These are phyloP conservation scores for Elaeagnus macrophylla DNA, from an alignment of 306 rosid species.

Conservation along the genomic window DNA sequence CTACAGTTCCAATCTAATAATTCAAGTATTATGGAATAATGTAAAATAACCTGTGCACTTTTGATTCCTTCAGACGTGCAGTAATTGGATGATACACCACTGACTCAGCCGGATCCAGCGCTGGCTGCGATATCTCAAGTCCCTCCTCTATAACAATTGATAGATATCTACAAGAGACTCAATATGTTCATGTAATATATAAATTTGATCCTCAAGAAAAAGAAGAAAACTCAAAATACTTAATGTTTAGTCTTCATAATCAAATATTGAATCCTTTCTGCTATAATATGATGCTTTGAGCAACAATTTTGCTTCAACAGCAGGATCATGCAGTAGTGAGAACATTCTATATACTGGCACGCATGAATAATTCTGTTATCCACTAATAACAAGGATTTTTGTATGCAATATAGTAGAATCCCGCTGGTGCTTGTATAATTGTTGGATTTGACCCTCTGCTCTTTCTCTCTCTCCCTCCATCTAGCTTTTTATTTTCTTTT, in stretches of 20 bases:
- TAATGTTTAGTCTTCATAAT: background rate
- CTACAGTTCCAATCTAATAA: background rate
- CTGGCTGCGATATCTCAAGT: conserved; percentile 97
- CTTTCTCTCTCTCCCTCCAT: too few species aligned
- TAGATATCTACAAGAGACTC: conserved; percentile 51
- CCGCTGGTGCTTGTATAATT: too few species aligned
- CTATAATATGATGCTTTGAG: too few species aligned
- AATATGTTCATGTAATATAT: conserved; percentile 8
- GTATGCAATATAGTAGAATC: too few species aligned
- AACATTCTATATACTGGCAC: too few species aligned
- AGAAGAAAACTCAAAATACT: background rate
- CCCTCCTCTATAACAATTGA: conserved; percentile 72
- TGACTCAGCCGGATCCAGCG: conserved; percentile 74
- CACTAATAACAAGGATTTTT: too few species aligned
- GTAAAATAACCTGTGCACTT: conserved; percentile 67
- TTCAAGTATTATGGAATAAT: background rate
- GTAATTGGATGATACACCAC: conserved; percentile 80
- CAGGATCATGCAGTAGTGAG: too few species aligned
- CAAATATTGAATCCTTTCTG: too few species aligned
- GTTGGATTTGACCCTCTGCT: too few species aligned
- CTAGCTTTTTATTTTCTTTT: too few species aligned
- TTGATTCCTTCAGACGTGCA: conserved; percentile 47
- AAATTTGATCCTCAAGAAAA: background rate
- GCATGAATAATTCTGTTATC: too few species aligned
- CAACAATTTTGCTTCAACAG: too few species aligned